These are phyloP conservation scores for Rhodotorula kratochvilovae DNA, from an alignment of 768 basidiomycete genomes.

Conservation along the genomic window DNA sequence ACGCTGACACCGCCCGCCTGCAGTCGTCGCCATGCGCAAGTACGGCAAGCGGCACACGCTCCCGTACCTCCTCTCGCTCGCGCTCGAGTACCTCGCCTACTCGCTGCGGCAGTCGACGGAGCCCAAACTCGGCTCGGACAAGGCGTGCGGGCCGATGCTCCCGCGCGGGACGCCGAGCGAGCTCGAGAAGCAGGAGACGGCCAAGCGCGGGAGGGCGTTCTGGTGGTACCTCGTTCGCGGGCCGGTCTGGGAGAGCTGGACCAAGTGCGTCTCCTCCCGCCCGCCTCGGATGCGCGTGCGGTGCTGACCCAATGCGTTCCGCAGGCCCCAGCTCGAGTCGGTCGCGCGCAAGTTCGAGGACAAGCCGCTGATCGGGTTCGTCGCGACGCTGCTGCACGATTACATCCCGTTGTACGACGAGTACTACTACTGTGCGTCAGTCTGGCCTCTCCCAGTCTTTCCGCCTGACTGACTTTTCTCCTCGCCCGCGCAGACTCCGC, in stretches of 20 bases:
- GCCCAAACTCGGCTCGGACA: constrained; percentile 12
- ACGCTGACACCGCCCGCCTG: neutral
- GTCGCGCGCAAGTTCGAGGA: constrained; percentile 32
- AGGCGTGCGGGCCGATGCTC: constrained; percentile 29
- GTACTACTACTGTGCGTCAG: constrained; percentile 36
- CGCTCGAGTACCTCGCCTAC: constrained; percentile 43
- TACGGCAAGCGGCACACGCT: constrained; percentile 41
- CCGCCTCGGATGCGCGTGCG: too few species aligned
- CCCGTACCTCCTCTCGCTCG: constrained; percentile 44
- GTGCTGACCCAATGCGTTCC: too few species aligned
- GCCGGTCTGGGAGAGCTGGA: constrained; percentile 42
- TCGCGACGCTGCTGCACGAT: constrained; percentile 30
- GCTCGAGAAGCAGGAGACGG: constrained; percentile 37
- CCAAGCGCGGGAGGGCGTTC: constrained; percentile 31
- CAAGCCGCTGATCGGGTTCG: constrained; percentile 38
- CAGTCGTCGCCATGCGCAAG: constrained; percentile 39
- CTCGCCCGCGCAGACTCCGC: neutral
- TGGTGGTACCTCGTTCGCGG: constrained; percentile 42
- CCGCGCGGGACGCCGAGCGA: constrained; percentile 26
- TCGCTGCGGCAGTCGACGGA: constrained; percentile 25
- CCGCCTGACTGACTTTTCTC: too few species aligned
- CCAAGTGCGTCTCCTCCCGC: constrained; percentile 31
- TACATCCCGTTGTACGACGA: constrained; percentile 41
- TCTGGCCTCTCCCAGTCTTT: neutral
- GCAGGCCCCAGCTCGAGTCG: constrained; percentile 37